Conservation (phyloP, 805 yeast species). For the Metschnikowia sp. region DNA sequence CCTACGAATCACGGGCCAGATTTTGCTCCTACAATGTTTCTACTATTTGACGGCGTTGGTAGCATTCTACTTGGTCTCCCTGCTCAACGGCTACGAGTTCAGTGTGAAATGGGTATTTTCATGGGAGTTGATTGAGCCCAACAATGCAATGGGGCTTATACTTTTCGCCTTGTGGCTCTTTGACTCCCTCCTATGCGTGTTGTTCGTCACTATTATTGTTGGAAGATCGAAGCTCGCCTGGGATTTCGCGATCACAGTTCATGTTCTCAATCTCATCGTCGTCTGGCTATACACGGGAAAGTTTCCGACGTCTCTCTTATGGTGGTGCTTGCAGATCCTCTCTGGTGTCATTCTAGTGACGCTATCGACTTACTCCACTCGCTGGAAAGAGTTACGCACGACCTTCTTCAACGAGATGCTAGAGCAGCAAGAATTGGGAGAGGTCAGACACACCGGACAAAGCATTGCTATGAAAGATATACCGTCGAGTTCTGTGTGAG, state of each 20-base stretch:
- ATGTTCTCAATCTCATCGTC: constrained; percentile 69
- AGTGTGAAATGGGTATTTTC: constrained; percentile 69
- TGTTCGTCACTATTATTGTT: constrained; percentile 80
- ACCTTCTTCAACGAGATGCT: constrained; percentile 85
- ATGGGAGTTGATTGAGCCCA: constrained; percentile 71
- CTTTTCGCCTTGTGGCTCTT: constrained; percentile 75
- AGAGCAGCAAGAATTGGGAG: constrained; percentile 34
- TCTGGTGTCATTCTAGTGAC: constrained; percentile 69
- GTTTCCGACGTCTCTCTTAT: constrained; percentile 67
- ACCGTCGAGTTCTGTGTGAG: neutral
- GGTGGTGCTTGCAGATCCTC: constrained; percentile 80
- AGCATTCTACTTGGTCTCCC: constrained; percentile 61
- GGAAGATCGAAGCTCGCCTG: constrained; percentile 93
- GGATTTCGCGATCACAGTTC: constrained; percentile 95
- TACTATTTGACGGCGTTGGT: constrained; percentile 73
- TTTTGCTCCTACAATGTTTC: constrained; percentile 69
- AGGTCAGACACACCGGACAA: neutral
- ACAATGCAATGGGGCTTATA: constrained; percentile 78
- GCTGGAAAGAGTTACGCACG: constrained; percentile 87
- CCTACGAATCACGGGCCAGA: constrained; percentile 48
- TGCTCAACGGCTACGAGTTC: constrained; percentile 69
- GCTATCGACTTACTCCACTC: constrained; percentile 83
- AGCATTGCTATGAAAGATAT: constrained; percentile 2
- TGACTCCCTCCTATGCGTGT: constrained; percentile 77
- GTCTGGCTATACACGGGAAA: constrained; percentile 62